These are phyloP conservation scores for Naganishia sp. DNA, from an alignment of 1,284 basidiomycete species.

Conservation along the genomic window DNA sequence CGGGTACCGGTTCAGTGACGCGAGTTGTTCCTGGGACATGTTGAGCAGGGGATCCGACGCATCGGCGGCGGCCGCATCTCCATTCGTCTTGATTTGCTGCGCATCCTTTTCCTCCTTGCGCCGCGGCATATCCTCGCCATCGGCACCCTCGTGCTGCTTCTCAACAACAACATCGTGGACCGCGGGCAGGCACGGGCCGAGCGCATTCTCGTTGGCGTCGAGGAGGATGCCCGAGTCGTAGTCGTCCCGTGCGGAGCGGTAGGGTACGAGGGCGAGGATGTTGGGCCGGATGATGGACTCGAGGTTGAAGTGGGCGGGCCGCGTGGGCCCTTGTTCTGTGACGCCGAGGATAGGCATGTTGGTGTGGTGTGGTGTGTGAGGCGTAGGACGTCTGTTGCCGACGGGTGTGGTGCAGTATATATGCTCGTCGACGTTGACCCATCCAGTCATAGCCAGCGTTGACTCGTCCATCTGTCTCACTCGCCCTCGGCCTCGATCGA, in stretches of 20 bases:
- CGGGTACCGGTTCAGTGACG: slow-evolving; percentile 54
- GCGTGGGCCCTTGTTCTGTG: slow-evolving; percentile 54
- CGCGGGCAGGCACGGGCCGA: slow-evolving; percentile 77
- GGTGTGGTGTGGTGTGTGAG: slow-evolving; percentile 3
- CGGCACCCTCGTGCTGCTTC: not conserved
- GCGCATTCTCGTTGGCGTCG: slow-evolving; percentile 95
- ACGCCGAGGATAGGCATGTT: slow-evolving; percentile 55
- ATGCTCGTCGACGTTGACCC: not conserved
- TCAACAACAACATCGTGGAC: slow-evolving; percentile 5
- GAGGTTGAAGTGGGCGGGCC: slow-evolving; percentile 77
- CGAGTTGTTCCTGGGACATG: slow-evolving; percentile 46
- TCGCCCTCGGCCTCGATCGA: not conserved
- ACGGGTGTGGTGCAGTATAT: not conserved
- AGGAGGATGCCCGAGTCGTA: slow-evolving; percentile 91
- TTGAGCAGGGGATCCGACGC: slow-evolving; percentile 40
- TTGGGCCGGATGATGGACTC: slow-evolving; percentile 86
- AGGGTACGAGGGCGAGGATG: slow-evolving; percentile 87
- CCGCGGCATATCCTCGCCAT: slow-evolving; percentile 19
- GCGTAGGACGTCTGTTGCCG: not conserved
- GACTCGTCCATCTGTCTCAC: slow-evolving; percentile 1
- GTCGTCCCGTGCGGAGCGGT: slow-evolving; percentile 95
- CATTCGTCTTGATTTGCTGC: not conserved
- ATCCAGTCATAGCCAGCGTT: not conserved
- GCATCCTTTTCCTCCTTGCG: slow-evolving; percentile 22
- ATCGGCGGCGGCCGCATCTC: slow-evolving; percentile 18